Percentiles rank a stretch among this genome's conserved stretches.
Evolutionary conservation across 2,329 filamentous ascomycete species (phyloP).

Genomic region (Elsinoe arachidis): DNA sequence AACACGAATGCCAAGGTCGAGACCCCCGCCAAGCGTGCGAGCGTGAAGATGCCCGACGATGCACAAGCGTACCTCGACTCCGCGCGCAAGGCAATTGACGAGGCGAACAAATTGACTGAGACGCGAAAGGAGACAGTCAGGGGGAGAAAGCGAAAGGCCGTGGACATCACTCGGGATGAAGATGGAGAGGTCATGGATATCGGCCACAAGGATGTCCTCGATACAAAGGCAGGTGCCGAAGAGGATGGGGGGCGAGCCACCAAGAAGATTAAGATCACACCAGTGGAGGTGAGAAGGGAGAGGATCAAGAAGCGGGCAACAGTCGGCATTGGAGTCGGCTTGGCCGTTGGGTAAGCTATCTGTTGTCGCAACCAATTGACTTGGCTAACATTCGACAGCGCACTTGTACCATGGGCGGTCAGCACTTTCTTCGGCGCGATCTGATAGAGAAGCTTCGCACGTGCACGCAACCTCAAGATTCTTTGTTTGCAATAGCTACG

Average conservation of each 20-base stretch:
- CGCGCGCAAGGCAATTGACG: slow-evolving; percentile 80
- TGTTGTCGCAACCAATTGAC: neutral
- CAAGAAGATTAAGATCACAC: slow-evolving; percentile 70
- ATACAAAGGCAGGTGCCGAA: slow-evolving; percentile 23
- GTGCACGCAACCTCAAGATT: neutral
- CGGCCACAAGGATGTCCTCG: slow-evolving; percentile 11
- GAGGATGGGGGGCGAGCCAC: slow-evolving; percentile 42
- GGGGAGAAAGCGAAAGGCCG: slow-evolving; percentile 61
- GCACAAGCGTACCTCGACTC: slow-evolving; percentile 75
- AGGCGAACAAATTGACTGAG: slow-evolving; percentile 47
- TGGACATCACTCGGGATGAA: slow-evolving; percentile 53
- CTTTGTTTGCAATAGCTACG: too few relatives aligned
- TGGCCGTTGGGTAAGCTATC: slow-evolving; percentile 76
- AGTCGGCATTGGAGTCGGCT: slow-evolving; percentile 74
- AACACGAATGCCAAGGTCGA: slow-evolving; percentile 69
- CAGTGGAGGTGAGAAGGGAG: slow-evolving; percentile 74
- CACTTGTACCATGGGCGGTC: neutral
- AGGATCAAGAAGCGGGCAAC: slow-evolving; percentile 78
- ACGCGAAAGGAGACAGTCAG: slow-evolving; percentile 30
- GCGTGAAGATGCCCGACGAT: slow-evolving; percentile 67
- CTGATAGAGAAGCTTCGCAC: neutral
- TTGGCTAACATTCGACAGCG: neutral
- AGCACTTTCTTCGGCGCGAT: slow-evolving; percentile 4
- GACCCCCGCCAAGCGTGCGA: slow-evolving; percentile 56
- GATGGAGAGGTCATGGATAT: slow-evolving; percentile 41